phyloP scores from a whole-genome alignment of 805 yeast genomes.

The Metschnikowia anglica region DNA sequence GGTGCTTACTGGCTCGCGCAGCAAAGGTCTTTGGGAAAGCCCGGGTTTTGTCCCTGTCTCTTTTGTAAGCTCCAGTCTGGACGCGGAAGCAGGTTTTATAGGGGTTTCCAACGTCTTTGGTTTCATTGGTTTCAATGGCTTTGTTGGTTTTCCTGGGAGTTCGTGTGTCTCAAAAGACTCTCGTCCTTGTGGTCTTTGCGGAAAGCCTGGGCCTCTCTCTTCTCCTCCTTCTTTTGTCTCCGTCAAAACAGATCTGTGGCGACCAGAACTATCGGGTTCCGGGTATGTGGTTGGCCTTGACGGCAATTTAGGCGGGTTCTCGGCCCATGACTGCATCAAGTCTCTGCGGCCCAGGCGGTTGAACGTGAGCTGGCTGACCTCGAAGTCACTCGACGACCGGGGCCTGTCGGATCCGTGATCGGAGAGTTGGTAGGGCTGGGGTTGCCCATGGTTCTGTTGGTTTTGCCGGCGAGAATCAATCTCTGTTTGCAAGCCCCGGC shows the following conservation, averaged over 20 bases:
- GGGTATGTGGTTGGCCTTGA: no score
- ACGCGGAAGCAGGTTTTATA: neutral
- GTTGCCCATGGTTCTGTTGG: no score
- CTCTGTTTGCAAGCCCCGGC: conserved; percentile 25
- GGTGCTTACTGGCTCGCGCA: neutral
- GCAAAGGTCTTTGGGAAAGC: neutral
- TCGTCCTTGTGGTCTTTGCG: neutral
- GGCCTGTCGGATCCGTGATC: no score
- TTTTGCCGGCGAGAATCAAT: conserved; percentile 20
- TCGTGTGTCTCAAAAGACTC: neutral
- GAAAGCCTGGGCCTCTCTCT: neutral
- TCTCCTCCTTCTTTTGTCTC: neutral
- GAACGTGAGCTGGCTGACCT: conserved; percentile 18
- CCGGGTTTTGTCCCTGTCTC: no score
- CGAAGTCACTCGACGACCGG: conserved; percentile 8
- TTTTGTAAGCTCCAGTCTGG: neutral
- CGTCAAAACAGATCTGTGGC: neutral
- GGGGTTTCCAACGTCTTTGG: neutral
- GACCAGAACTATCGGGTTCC: no score
- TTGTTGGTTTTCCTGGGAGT: neutral
- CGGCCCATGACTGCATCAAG: no score
- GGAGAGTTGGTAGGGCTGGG: no score
- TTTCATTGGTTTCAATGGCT: conserved; percentile 3
- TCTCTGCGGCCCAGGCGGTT: conserved; percentile 11
- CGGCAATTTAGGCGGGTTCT: neutral